Base-by-base conservation (phyloP, 2,329 filamentous ascomycete species). In the Cladobotryum protrusum region DNA sequence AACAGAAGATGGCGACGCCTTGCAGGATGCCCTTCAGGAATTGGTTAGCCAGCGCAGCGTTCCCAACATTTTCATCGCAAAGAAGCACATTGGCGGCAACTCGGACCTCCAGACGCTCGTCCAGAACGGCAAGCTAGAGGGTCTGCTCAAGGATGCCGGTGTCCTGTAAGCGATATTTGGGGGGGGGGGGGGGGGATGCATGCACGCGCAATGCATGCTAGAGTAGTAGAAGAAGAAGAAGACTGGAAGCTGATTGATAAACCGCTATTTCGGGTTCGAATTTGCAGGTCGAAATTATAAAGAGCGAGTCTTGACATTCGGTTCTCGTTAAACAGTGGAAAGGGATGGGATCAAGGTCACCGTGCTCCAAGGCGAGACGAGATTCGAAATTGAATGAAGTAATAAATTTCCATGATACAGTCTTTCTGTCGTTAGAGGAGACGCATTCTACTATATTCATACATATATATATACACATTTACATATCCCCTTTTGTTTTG, bases 21-120 rank as follows among this genome's bases (percentile, higher is more conserved):
- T 99, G 63, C 93, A 99, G 76, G 76, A 82, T 57, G 89, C 90
- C 20, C 87, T 99, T 54, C 70, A 81, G 59, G 79, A 92, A 56
- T 81, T 97, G 62, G 89, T 83, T 50, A 77, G 80, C 68, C 93
- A 99, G 78, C 78, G 83, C 63, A 92, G 88, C 62, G 93, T 99
- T 5, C 93, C 93, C 62, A 97, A 97, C 76, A 87, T 96, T 74
- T 97, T 87, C 77, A 97, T 99, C 72, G 74, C 74, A 61, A 74
- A 90, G 74, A 75, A 95, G 76, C 92, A 96, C 73, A 95, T 99
- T 67, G 93, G 93, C 56, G 93, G 93, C 59, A 97, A 97, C 81
- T 95, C 89, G 19, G 92, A 95, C 57, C 72, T 97, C 48, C 78
- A 82, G 58, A 62, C 63, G 32, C 69, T 93, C 59, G 72, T 88